Conservation (phyloP, 805 yeast genomes). For the Maudiozyma barnettii region DNA sequence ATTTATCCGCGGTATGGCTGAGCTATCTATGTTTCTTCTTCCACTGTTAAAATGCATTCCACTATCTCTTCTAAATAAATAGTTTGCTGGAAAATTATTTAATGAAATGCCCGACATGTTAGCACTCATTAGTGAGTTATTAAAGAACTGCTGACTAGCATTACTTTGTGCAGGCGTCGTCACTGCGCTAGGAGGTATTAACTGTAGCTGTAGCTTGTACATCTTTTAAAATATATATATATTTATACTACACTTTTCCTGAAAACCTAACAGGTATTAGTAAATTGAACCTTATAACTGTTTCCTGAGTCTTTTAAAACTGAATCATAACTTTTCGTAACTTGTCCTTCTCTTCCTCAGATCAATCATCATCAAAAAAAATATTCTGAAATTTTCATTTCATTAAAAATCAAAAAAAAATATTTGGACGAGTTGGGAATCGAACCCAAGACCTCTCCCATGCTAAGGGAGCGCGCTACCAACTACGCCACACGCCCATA, state of each 20-base stretch:
- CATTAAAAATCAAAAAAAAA: slow-evolving; percentile 1
- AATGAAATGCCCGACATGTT: slow-evolving; percentile 1
- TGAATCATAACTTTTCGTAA: too few relatives aligned
- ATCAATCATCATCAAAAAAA: too few relatives aligned
- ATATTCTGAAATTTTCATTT: neutral
- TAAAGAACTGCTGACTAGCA: neutral
- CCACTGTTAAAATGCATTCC: neutral
- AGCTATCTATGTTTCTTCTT: neutral
- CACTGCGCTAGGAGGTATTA: slow-evolving; percentile 9
- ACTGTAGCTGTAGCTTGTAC: slow-evolving; percentile 9
- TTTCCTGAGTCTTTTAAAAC: too few relatives aligned
- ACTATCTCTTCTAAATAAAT: neutral
- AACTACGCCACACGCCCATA: slow-evolving; percentile 72
- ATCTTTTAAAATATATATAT: slow-evolving; percentile 1
- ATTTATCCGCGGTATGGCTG: neutral
- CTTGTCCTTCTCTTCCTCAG: too few relatives aligned
- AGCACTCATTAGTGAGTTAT: neutral
- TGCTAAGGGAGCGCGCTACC: slow-evolving; percentile 79
- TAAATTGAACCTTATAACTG: too few relatives aligned
- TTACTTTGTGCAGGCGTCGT: neutral
- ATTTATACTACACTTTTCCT: too few relatives aligned
- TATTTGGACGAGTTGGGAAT: slow-evolving; percentile 72
- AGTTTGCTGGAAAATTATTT: neutral
- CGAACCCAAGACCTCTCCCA: slow-evolving; percentile 77
- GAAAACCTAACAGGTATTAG: too few relatives aligned